A percentile compares a stretch with the other conserved stretches of the same genome.
Evolutionary conservation across 352 stramenopile species (phyloP).

Genomic region (Halophytophthora batemanensis): DNA sequence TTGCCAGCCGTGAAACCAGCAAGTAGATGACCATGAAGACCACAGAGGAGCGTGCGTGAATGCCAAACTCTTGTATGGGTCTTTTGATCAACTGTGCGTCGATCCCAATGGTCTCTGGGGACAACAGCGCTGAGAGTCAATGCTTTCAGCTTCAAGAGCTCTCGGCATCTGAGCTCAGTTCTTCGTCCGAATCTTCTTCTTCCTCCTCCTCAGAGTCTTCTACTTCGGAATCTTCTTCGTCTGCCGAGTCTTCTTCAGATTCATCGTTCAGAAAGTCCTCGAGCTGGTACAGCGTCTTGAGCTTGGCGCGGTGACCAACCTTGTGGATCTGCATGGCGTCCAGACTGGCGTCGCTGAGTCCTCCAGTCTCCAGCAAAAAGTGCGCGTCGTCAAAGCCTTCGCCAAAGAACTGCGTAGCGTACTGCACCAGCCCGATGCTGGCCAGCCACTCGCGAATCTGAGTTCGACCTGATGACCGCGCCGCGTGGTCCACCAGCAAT

Average conservation of each 20-base stretch:
- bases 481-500: conserved; percentile 36
- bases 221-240: conserved; percentile 23
- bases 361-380: conserved; percentile 46
- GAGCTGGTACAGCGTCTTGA: conserved; percentile 60
- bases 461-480: conserved; percentile 21
- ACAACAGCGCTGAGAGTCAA: no score
- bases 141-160: conserved; percentile 7
- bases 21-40: no score
- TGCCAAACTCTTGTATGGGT: no score
- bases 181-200: conserved; percentile 24
- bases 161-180: conserved; percentile 21
- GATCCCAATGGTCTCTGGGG: no score
- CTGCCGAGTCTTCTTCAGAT: conserved; percentile 21
- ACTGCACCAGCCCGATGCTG: conserved; percentile 69
- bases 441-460: conserved; percentile 64
- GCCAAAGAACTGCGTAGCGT: conserved; percentile 38
- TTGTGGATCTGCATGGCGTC: conserved; percentile 67
- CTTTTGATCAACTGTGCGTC: no score
- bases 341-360: conserved; percentile 43
- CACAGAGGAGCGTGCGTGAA: no score
- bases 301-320: conserved; percentile 65
- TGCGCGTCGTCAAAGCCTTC: conserved; percentile 66
- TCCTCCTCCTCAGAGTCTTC: conserved; percentile 15
- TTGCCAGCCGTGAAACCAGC: conserved; percentile 1
- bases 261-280: conserved; percentile 44